A percentile compares a stretch with the other conserved stretches of the same genome.
phyloP scores from a whole-genome alignment of 768 basidiomycete genomes.

The Podaxis sp. region DNA sequence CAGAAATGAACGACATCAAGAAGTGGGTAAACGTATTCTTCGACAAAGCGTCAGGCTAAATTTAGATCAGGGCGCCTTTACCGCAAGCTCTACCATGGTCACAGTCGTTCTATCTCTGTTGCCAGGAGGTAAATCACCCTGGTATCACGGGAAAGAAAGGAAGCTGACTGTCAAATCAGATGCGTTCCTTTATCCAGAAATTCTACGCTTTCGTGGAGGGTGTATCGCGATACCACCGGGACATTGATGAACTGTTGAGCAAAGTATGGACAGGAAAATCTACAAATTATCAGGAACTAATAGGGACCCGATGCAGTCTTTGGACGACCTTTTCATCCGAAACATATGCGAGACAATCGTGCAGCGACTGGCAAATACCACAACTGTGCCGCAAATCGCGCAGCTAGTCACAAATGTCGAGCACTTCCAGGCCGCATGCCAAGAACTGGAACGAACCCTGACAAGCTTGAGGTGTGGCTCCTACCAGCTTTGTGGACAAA shows the following conservation, averaged over 20 bases:
- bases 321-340: conserved; percentile 76
- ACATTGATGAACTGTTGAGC: conserved; percentile 87
- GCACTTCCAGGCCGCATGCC: conserved; percentile 82
- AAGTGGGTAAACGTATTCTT: conserved; percentile 35
- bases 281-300: not conserved
- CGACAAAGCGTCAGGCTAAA: conserved; percentile 7
- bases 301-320: conserved; percentile 48
- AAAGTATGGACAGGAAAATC: conserved; percentile 46
- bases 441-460: conserved; percentile 80
- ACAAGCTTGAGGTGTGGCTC: conserved; percentile 68
- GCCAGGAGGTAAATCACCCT: conserved; percentile 62
- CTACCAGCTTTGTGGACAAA: not conserved
- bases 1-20: conserved; percentile 55
- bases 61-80: conserved; percentile 43
- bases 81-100: conserved; percentile 90
- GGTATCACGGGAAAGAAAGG: not conserved
- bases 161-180: conserved; percentile 35
- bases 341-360: conserved; percentile 75
- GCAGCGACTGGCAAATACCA: conserved; percentile 66
- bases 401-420: conserved; percentile 93
- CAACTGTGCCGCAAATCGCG: conserved; percentile 84
- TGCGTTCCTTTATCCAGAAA: conserved; percentile 85
- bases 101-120: conserved; percentile 90
- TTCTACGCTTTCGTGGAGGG: conserved; percentile 98
- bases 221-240: conserved; percentile 84